A percentile compares a stretch with the other conserved stretches of the same genome.
phyloP scores from a whole-genome alignment of 768 basidiomycete genomes.

The Leccinellum luteum region DNA sequence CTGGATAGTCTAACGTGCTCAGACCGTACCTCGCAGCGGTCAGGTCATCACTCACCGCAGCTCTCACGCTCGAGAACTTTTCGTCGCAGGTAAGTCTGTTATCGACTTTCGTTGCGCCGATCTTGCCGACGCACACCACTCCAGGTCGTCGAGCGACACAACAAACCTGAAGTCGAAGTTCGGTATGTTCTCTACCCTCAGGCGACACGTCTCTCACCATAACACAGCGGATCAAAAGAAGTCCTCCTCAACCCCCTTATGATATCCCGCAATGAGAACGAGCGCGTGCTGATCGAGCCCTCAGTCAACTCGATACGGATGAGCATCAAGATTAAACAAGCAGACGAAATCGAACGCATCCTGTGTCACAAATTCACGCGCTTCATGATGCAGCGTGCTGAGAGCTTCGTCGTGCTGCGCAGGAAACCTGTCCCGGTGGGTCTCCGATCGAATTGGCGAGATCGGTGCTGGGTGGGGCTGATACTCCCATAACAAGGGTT shows the following conservation, averaged over 20 bases:
- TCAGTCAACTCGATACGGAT: conserved; percentile 96
- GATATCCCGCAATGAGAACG: conserved; percentile 96
- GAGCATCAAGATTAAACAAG: conserved; percentile 98
- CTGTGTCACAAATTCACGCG: conserved; percentile 97
- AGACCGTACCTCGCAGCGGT: conserved; percentile 96
- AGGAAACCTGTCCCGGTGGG: conserved; percentile 87
- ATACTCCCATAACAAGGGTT: conserved; percentile 59
- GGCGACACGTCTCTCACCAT: no score
- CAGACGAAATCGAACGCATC: conserved; percentile 97
- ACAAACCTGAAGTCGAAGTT: conserved; percentile 94
- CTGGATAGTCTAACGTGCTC: conserved; percentile 82
- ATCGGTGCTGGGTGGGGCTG: conserved; percentile 10
- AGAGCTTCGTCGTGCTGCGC: conserved; percentile 94
- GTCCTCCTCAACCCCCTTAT: conserved; percentile 90
- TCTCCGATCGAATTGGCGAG: conserved; percentile 15
- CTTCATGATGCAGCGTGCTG: conserved; percentile 99
- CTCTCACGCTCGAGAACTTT: conserved; percentile 96
- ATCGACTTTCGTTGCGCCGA: not conserved
- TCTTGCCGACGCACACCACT: conserved; percentile 3
- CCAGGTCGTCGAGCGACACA: conserved; percentile 94
- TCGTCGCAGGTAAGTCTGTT: conserved; percentile 62
- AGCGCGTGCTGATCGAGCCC: conserved; percentile 95
- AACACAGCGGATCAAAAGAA: conserved; percentile 85
- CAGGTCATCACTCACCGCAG: conserved; percentile 94
- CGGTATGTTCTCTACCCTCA: conserved; percentile 47